Percentiles rank a stretch among this genome's conserved stretches.
phyloP scores from a whole-genome alignment of 2,329 filamentous ascomycete species.

The Colletotrichum caudatum region DNA sequence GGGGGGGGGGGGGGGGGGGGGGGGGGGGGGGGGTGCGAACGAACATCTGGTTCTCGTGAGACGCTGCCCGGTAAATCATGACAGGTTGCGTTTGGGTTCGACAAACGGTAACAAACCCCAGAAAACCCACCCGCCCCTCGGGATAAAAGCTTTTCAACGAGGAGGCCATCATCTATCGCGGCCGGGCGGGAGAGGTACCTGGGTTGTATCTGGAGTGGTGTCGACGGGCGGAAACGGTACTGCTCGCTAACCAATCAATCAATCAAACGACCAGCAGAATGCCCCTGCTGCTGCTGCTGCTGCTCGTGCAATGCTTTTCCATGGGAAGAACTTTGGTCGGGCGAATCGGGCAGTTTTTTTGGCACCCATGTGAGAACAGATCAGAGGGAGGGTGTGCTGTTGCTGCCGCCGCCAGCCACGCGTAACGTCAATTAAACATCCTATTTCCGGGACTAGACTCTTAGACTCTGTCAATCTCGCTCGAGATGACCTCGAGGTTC shows the following conservation, averaged over 20 bases:
- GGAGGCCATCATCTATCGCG: neutral
- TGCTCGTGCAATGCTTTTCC: neutral
- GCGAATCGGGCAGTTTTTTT: conserved; percentile 19
- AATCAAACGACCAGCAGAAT: neutral
- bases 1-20: neutral
- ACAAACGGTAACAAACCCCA: neutral
- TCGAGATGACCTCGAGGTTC: neutral
- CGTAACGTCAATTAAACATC: too few species aligned
- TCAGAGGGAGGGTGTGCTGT: neutral
- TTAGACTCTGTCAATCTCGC: neutral
- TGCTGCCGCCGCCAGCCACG: too few species aligned
- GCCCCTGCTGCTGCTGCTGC: neutral
- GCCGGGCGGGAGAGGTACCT: neutral
- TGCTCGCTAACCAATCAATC: neutral
- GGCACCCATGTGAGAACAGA: neutral
- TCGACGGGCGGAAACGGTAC: neutral
- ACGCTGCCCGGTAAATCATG: neutral
- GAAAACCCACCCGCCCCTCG: neutral
- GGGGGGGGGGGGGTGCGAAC: neutral
- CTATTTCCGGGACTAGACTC: neutral
- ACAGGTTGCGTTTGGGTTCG: neutral
- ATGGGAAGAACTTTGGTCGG: neutral
- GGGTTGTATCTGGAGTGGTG: neutral
- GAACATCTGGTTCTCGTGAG: neutral
- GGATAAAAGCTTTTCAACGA: neutral